A percentile compares a stretch with the other conserved stretches of the same genome.
These are phyloP conservation scores for Dryadomyces sulphureus DNA, from an alignment of 2,329 filamentous ascomycete genomes.

Conservation along the genomic window DNA sequence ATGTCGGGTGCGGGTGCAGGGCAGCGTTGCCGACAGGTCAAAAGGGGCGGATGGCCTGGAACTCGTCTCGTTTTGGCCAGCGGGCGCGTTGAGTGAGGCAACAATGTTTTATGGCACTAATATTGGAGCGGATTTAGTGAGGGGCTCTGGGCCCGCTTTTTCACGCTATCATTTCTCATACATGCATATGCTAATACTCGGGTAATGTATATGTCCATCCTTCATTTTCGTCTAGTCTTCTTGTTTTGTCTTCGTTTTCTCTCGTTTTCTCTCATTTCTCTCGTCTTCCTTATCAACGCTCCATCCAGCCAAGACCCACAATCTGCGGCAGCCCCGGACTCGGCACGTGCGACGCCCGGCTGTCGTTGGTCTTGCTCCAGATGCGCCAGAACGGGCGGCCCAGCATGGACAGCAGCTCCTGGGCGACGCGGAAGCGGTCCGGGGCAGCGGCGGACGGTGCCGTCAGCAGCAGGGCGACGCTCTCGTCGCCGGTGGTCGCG, in stretches of 20 bases:
- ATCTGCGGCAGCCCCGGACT: neutral
- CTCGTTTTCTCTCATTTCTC: no score
- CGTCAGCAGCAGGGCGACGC: constrained; percentile 4
- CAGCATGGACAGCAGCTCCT: constrained; percentile 8
- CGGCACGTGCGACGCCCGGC: neutral
- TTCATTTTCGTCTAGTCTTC: no score
- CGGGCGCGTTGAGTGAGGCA: no score
- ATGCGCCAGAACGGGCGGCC: constrained; percentile 8
- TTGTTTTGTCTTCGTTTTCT: no score
- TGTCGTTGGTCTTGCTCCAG: neutral
- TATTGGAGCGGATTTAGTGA: neutral
- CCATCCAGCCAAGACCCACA: neutral
- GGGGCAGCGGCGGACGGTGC: constrained; percentile 1
- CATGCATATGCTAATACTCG: neutral
- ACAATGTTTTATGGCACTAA: neutral
- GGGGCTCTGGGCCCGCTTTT: neutral
- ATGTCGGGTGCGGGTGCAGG: no score
- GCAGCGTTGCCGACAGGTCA: neutral
- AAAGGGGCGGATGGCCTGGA: no score
- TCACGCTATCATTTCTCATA: neutral
- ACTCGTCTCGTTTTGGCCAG: no score
- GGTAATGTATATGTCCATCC: no score
- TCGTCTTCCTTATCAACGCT: neutral
- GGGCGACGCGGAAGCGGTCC: constrained; percentile 1
- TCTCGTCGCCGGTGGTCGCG: neutral